phyloP scores from a whole-genome alignment of 1,284 basidiomycete species.

The Cystobasidium pallidum region DNA sequence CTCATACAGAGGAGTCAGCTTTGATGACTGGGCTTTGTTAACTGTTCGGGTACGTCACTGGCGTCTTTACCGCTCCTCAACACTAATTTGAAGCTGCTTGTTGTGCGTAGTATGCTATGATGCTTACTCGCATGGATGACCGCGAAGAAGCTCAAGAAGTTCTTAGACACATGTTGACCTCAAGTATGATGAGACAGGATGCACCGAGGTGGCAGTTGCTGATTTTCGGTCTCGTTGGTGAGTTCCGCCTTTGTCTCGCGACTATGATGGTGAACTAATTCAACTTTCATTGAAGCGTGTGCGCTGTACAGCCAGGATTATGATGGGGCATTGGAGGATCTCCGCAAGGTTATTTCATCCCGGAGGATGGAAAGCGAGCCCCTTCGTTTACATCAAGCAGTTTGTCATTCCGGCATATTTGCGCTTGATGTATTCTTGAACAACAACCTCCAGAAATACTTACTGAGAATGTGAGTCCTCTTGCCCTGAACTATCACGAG shows the following conservation, averaged over 20 bases:
- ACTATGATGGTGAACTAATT: background rate
- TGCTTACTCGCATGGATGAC: constrained; percentile 67
- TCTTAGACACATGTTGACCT: constrained; percentile 74
- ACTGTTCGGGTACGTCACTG: constrained; percentile 73
- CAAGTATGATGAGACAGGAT: constrained; percentile 77
- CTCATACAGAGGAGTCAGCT: constrained; percentile 77
- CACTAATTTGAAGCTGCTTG: background rate
- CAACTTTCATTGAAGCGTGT: constrained; percentile 65
- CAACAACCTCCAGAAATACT: constrained; percentile 75
- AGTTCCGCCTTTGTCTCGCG: constrained; percentile 49
- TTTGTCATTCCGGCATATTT: constrained; percentile 68
- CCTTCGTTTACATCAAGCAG: constrained; percentile 70
- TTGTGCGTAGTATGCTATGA: constrained; percentile 74
- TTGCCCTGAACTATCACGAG: background rate
- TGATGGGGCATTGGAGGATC: constrained; percentile 69
- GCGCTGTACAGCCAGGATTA: constrained; percentile 66
- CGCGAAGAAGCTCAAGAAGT: constrained; percentile 75
- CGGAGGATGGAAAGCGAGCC: constrained; percentile 78
- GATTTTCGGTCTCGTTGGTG: constrained; percentile 67
- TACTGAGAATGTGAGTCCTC: constrained; percentile 48
- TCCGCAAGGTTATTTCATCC: constrained; percentile 68
- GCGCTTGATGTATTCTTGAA: constrained; percentile 74
- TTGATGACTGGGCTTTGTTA: constrained; percentile 81
- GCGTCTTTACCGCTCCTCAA: background rate
- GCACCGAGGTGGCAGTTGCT: constrained; percentile 64